Percentiles rank a stretch among this genome's conserved stretches.
phyloP scores from a whole-genome alignment of 768 basidiomycete species.

The Cantharellus anzutake region DNA sequence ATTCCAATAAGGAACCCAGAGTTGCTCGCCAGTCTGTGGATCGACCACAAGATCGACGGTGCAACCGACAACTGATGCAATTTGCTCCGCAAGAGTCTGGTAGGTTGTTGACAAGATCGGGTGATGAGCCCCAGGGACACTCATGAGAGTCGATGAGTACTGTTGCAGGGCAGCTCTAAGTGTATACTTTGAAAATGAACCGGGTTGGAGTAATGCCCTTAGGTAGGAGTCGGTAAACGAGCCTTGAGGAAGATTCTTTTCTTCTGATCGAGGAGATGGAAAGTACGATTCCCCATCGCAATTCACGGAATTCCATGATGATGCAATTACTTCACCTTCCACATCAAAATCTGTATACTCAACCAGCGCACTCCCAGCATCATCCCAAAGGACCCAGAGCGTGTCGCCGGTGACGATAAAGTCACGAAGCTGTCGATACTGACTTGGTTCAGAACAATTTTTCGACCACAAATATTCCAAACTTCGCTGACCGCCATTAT shows the following conservation, averaged over 20 bases:
- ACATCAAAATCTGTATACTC: constrained; percentile 34
- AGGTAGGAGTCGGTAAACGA: constrained; percentile 67
- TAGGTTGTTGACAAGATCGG: constrained; percentile 43
- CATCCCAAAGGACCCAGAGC: constrained; percentile 64
- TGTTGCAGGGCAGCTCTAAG: constrained; percentile 66
- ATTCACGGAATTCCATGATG: constrained; percentile 7
- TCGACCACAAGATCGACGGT: constrained; percentile 57
- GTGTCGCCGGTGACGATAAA: constrained; percentile 37
- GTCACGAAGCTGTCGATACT: constrained; percentile 58
- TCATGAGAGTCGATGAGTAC: constrained; percentile 48
- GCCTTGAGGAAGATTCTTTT: constrained; percentile 38
- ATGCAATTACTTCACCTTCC: constrained; percentile 15
- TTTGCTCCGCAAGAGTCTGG: constrained; percentile 48
- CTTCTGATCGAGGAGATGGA: constrained; percentile 67
- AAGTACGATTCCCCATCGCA: constrained; percentile 21
- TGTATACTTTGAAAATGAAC: constrained; percentile 69
- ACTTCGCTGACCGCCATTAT: constrained; percentile 13
- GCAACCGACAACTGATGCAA: constrained; percentile 72
- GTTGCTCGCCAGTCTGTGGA: constrained; percentile 58
- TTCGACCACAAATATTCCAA: constrained; percentile 27
- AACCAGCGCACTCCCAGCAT: constrained; percentile 53
- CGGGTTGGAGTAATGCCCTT: constrained; percentile 67
- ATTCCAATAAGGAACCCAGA: constrained; percentile 65
- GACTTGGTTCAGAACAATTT: constrained; percentile 38
- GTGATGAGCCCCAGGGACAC: constrained; percentile 37